Evolutionary conservation across 176 grass and related monocot genomes (phyloP), one percentile per base, ranked within the genome.

Genomic region (Triticum urartu): DNA sequence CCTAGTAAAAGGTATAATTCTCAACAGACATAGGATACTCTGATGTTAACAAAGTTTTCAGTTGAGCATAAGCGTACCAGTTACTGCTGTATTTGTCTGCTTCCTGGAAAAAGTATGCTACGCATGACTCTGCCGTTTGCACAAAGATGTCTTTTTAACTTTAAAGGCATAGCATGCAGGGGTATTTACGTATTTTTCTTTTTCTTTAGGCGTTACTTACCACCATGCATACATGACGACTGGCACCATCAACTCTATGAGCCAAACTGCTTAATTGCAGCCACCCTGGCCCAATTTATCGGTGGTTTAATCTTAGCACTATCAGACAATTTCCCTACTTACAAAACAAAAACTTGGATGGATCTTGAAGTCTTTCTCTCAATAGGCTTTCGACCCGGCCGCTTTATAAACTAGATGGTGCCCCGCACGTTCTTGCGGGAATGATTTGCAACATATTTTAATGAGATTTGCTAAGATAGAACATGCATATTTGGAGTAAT

Each of bases 261-360:
- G 20, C 81, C 59, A 28, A 61, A 3, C 48, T 59, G 0, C 72
- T 50, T 75, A 52, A 79, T 21, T 58, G 25, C 79, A 72, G 15
- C 11, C 79, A 86, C 64, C 34, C 68, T 80, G 33, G 18, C 78
- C 15, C 50, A 85, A 42, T 79, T 73, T n/a, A 52, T 66, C 2
- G 0, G 28, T 43, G 26, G 69, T 87, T 87, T 81, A 73, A 68
- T 87, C 71, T 58, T 17, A 54, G 5, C 15, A 54, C 50, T 5
- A 54, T 17, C 50, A 18, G 50, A 18, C 50, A 54, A 54, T 54
- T 6, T 54, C 50, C 50, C 1, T 54, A 54, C 50, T 18, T 18
- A 1, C 15, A 54, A 0, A 54, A 18, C 5, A 18, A 54, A 54
- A 17, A 4, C 48, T 52, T 52, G 4, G 5, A 6, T 52, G 45